These are phyloP conservation scores for Hypholoma fasciculare DNA, from an alignment of 768 basidiomycete genomes.

Conservation along the genomic window DNA sequence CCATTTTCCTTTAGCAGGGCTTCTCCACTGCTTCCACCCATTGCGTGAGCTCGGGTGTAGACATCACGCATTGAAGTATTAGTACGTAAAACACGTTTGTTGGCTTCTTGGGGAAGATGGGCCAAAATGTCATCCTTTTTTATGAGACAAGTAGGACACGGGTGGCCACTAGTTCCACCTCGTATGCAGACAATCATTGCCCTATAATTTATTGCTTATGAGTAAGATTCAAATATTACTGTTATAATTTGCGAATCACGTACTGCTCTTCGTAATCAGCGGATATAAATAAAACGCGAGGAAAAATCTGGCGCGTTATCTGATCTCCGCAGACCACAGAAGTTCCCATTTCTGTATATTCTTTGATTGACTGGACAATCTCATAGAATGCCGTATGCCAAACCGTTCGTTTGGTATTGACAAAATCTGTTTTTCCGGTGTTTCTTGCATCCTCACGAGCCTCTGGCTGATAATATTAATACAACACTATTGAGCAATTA, in stretches of 20 bases:
- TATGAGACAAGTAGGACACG: conserved; percentile 39
- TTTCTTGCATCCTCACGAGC: conserved; percentile 29
- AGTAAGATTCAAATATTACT: neutral
- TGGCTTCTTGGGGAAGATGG: conserved; percentile 14
- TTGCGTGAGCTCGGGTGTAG: conserved; percentile 6
- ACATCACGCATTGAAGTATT: conserved; percentile 15
- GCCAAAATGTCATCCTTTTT: conserved; percentile 19
- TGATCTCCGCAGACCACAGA: conserved; percentile 14
- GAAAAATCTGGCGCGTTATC: conserved; percentile 24
- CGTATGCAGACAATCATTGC: conserved; percentile 36
- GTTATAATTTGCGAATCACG: no score
- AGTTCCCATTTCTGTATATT: neutral
- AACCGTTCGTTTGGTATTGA: conserved; percentile 30
- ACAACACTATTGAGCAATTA: neutral
- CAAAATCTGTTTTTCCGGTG: conserved; percentile 27
- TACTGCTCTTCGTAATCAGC: conserved; percentile 43
- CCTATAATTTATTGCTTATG: conserved; percentile 3
- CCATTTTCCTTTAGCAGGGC: conserved; percentile 18
- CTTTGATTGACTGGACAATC: conserved; percentile 22
- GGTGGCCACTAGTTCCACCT: conserved; percentile 25
- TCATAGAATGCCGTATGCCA: conserved; percentile 34
- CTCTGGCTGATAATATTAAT: conserved; percentile 13
- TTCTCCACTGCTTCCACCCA: conserved; percentile 12
- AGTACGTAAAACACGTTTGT: conserved; percentile 15
- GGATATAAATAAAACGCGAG: conserved; percentile 32